Base-by-base conservation (phyloP, 192 early-diverging fungal genomes). In the Mortierella hygrophila region DNA sequence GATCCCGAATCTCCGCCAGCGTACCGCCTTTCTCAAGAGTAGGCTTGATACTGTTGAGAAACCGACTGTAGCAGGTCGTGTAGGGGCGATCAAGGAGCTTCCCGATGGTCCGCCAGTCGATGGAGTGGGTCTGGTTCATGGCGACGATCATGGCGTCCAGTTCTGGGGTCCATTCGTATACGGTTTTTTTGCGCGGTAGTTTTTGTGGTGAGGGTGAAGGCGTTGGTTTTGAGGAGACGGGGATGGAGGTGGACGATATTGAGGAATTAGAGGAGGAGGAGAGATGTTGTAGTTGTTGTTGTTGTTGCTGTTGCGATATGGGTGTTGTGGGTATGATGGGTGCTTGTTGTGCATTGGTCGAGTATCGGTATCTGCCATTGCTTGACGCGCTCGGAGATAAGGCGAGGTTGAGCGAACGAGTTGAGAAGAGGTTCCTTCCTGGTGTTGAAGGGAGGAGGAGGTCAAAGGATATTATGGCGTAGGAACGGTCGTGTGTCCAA, bases 101-200 rank as follows among this genome's bases (percentile, higher is more conserved):
- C 8, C 77, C 82, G 35, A 85, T 79, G 1, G 74, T 79, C 18
- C 82, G 76, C 82, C 82, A 85, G 9, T 76, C 35, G 57, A 85
- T 49, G 7, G 75, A 15, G 78, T 71, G 52, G 0, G 68, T 42
- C 15, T 52, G 23, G n/a, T 76, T 40, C 49, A 85, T n/a, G 2
- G 68, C 42, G 13, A 85, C 8, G 4, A 79, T 75, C 16, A 76
- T 52, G 16, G 82, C 74, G 74, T 85, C 74, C 7, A 78, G 57
- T 74, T 83, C 57, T 44, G 68, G 70, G 26, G 68, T 44, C 82
- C 82, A 79, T 20, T 72, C 46, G 52, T 63, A 75, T 18, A 40
- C 37, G 0, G 55, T 44, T 60, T 78, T 72, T 52, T 71, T 78
- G 63, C 20, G 40, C 8, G 23, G 8, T 70, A 35, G 21, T 20